A percentile compares a stretch with the other conserved stretches of the same genome.
These are phyloP conservation scores for Alnus rubra DNA, from an alignment of 306 rosid genomes.

Conservation along the genomic window DNA sequence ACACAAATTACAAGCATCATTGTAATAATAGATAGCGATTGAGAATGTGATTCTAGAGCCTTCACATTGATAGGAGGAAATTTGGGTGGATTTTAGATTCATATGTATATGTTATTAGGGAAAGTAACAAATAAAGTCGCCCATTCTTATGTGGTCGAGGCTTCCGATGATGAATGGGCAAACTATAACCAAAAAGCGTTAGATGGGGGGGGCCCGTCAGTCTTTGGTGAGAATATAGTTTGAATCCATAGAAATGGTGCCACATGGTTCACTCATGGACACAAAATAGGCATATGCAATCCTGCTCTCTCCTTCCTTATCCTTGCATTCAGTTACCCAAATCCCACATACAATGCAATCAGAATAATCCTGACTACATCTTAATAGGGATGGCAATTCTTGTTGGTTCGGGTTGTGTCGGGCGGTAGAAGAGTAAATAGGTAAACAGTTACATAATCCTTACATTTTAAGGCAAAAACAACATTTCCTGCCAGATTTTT, in stretches of 20 bases:
- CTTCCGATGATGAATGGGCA: not conserved
- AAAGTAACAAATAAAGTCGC: not conserved
- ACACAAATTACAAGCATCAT: too few relatives aligned
- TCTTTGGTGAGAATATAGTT: constrained; percentile 16
- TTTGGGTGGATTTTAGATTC: too few relatives aligned
- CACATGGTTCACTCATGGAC: constrained; percentile 40
- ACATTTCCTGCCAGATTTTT: too few relatives aligned
- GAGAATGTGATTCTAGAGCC: too few relatives aligned
- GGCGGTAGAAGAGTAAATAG: too few relatives aligned
- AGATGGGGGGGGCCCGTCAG: constrained; percentile 14
- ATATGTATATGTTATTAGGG: not conserved
- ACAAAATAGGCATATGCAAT: constrained; percentile 13
- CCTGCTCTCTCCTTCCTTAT: constrained; percentile 40
- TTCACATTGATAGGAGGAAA: too few relatives aligned
- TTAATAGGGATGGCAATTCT: too few relatives aligned
- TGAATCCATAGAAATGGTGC: constrained; percentile 22
- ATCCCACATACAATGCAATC: not conserved
- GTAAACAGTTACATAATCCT: too few relatives aligned
- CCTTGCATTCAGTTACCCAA: not conserved
- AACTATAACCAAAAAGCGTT: constrained; percentile 9
- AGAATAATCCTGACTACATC: not conserved
- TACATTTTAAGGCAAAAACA: too few relatives aligned
- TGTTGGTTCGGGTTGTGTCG: too few relatives aligned
- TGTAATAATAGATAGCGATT: too few relatives aligned
- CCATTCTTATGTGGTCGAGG: constrained; percentile 5